These are phyloP conservation scores for Hypoxylon subgilvum DNA, from an alignment of 495 filamentous ascomycete genomes.

Conservation along the genomic window DNA sequence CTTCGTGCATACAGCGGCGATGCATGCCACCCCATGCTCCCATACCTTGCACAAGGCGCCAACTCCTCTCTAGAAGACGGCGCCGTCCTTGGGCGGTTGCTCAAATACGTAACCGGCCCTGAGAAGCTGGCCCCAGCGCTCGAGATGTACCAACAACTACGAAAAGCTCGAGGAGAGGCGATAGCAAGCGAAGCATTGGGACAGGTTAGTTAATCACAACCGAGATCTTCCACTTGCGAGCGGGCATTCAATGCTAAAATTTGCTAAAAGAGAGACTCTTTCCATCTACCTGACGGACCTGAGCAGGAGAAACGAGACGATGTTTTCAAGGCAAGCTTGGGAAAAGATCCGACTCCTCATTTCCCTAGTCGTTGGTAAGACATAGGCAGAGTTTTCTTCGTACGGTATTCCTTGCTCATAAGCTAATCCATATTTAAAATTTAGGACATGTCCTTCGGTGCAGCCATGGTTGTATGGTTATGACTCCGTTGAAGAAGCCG, in stretches of 20 bases:
- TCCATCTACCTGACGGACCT: slow-evolving; percentile 64
- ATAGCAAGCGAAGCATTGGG: slow-evolving; percentile 56
- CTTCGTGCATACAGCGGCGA: slow-evolving; percentile 50
- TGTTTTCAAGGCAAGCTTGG: slow-evolving; percentile 53
- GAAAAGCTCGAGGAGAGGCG: slow-evolving; percentile 64
- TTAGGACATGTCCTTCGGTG: slow-evolving; percentile 61
- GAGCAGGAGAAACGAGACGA: slow-evolving; percentile 59
- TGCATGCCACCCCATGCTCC: slow-evolving; percentile 71
- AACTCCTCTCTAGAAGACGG: slow-evolving; percentile 64
- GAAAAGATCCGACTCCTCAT: slow-evolving; percentile 28
- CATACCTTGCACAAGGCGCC: slow-evolving; percentile 68
- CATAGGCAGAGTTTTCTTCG: no score
- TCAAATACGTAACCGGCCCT: slow-evolving; percentile 61
- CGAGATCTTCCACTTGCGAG: slow-evolving; percentile 8
- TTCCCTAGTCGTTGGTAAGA: slow-evolving; percentile 33
- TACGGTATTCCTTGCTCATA: background rate
- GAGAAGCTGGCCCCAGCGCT: slow-evolving; percentile 52
- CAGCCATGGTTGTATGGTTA: slow-evolving; percentile 63
- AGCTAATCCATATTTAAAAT: slow-evolving; percentile 4
- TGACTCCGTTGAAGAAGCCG: slow-evolving; percentile 58
- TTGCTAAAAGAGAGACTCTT: slow-evolving; percentile 63
- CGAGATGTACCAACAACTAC: slow-evolving; percentile 62
- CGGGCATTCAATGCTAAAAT: slow-evolving; percentile 54
- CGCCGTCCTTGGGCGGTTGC: slow-evolving; percentile 55
- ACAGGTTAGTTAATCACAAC: slow-evolving; percentile 5